These are phyloP conservation scores for Podila minutissima DNA, from an alignment of 192 early-diverging fungal genomes.

Conservation along the genomic window DNA sequence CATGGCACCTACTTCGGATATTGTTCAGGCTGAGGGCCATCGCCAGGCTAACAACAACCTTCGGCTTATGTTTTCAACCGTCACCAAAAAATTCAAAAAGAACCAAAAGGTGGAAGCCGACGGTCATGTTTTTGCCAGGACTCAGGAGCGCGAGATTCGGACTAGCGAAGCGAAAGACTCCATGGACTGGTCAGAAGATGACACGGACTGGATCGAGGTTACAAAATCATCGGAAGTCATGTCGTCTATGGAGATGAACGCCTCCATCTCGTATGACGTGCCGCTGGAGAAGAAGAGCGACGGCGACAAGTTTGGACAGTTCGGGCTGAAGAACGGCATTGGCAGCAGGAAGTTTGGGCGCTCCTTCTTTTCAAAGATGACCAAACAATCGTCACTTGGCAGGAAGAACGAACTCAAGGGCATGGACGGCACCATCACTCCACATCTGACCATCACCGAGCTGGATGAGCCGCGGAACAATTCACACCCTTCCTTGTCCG, in stretches of 20 bases:
- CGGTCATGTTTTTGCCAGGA: conserved; percentile 19
- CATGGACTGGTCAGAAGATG: conserved; percentile 45
- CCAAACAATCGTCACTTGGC: conserved; percentile 23
- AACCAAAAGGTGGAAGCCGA: conserved; percentile 37
- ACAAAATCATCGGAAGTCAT: conserved; percentile 25
- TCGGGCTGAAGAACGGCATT: conserved; percentile 37
- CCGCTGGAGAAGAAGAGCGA: conserved; percentile 33
- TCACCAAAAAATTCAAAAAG: conserved; percentile 60
- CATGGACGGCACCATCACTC: conserved; percentile 5
- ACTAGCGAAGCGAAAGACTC: conserved; percentile 20
- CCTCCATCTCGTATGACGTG: conserved; percentile 33
- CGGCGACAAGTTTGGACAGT: conserved; percentile 2
- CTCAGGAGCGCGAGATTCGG: conserved; percentile 42
- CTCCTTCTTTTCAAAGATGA: conserved; percentile 38
- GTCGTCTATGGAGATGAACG: conserved; percentile 41
- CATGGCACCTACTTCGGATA: conserved; percentile 12
- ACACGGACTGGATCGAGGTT: conserved; percentile 48
- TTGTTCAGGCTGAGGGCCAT: conserved; percentile 13
- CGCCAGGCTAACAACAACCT: conserved; percentile 50
- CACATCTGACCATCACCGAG: conserved; percentile 43
- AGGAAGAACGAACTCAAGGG: conserved; percentile 23
- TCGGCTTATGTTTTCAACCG: conserved; percentile 57
- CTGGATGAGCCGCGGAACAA: conserved; percentile 27
- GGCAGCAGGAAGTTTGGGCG: conserved; percentile 26
- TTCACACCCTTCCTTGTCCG: conserved; percentile 24